Evolutionary conservation across 345 rosid genomes (phyloP).

Genomic region (rapeseed (Brassica napus)): DNA sequence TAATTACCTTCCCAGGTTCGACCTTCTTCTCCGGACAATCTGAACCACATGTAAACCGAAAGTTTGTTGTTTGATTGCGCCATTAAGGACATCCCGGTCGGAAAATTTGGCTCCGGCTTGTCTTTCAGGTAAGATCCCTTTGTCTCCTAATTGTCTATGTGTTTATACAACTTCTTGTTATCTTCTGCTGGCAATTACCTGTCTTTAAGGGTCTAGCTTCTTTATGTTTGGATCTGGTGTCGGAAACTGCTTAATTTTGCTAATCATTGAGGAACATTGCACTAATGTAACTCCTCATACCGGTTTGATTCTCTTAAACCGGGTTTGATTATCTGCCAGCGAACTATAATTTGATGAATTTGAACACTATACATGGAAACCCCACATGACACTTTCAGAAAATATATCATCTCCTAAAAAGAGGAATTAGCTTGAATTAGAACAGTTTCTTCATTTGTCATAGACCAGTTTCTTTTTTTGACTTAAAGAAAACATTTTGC

Average conservation of each 20-base stretch:
- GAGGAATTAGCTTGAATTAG: slow-evolving; percentile 10
- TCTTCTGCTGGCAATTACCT: neutral
- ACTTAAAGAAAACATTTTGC: neutral
- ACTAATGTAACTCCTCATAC: neutral
- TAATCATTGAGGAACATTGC: neutral
- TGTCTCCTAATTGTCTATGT: neutral
- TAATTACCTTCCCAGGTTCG: neutral
- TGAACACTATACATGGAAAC: slow-evolving; percentile 5
- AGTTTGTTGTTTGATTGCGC: neutral
- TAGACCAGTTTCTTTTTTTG: neutral
- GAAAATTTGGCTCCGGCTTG: slow-evolving; percentile 39
- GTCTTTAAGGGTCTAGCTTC: slow-evolving; percentile 1
- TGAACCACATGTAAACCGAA: neutral
- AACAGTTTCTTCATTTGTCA: slow-evolving; percentile 12
- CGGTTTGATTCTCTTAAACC: slow-evolving; percentile 4
- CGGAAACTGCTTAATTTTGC: neutral
- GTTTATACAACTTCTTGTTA: neutral
- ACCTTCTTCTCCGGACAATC: slow-evolving; percentile 12
- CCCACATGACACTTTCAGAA: neutral
- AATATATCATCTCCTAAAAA: neutral
- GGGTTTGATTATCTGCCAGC: neutral
- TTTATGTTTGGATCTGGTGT: slow-evolving; percentile 28
- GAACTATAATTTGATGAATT: slow-evolving; percentile 12
- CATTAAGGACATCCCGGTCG: slow-evolving; percentile 24
- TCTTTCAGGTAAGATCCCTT: slow-evolving; percentile 52